Evolutionary conservation across 140 eudicot genomes (phyloP), one percentile per base, ranked within the genome.

Genomic region (Ambrosia hybrid): DNA sequence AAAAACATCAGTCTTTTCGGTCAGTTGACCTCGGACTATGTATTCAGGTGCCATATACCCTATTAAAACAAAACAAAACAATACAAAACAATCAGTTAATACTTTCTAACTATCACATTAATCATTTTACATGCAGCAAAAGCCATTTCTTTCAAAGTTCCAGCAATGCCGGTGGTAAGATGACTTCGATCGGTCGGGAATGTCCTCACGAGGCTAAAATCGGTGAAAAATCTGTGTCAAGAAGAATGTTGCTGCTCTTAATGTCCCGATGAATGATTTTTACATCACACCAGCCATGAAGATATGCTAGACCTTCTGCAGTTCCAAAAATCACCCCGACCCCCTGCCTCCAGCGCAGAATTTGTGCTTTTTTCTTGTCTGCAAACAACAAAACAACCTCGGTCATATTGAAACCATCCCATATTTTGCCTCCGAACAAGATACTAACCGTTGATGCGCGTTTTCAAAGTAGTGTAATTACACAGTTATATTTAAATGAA

Each of bases 211-310:
- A 91, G 86, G 7, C 97, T 96, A 67, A 91, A 91, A 83, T 91
- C 97, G 96, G 81, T 41, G 57, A 63, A 21, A 82, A 81, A 67
- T 91, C 83, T 78, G 82, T 81, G 63, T 86, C 97, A 10, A 91
- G 90, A 73, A 91, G 88, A 72, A 91, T 78, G 70, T 91, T 91
- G 81, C 96, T 88, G 53, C 90, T 77, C 81, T 91, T 91, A 26
- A 91, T 86, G 72, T 91, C 97, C 5, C 97, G 76, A 67, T 91
- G 96, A 57, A 91, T 84, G 15, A 91, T 85, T 61, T 86, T 78
- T 1, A 72, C 76, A 11, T 79, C 70, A n/a, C 80, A 78, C 6
- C 95, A 95, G 57, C 88, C 87, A 58, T 88, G 97, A 41, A 91
- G 85, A 72, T 79, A 80, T 1, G 83, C 90, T 33, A 91, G 68